Evolutionary conservation across 192 early-diverging fungal genomes (phyloP).

Genomic region (Podila verticillata): DNA sequence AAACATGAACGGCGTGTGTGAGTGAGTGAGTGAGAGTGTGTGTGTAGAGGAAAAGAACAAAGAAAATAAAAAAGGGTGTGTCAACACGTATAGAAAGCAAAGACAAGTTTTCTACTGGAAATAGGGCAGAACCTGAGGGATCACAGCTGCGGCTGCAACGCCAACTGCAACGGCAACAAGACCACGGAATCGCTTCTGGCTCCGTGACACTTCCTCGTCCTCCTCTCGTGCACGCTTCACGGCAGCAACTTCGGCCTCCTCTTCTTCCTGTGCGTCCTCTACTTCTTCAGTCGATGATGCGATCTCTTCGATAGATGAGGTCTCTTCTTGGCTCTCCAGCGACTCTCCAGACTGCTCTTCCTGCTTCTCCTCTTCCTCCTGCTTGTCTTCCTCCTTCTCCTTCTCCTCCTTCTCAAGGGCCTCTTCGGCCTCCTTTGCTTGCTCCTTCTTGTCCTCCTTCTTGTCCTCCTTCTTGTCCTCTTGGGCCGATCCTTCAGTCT

Average conservation of each 20-base stretch:
- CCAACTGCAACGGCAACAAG: constrained; percentile 28
- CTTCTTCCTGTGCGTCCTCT: background rate
- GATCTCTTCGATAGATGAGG: background rate
- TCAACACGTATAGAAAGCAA: background rate
- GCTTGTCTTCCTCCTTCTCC: background rate
- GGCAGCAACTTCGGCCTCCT: background rate
- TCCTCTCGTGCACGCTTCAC: constrained; percentile 2
- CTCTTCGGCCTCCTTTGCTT: background rate
- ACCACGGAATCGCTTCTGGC: constrained; percentile 24
- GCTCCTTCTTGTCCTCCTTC: constrained; percentile 3
- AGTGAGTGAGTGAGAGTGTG: no score
- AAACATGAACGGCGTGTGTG: background rate
- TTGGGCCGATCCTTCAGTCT: constrained; percentile 4
- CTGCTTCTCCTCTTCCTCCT: background rate
- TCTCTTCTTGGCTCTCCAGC: no score
- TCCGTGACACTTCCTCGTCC: constrained; percentile 7
- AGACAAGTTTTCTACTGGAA: constrained; percentile 15
- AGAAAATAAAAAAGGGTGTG: background rate
- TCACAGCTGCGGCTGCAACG: constrained; percentile 17
- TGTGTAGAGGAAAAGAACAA: background rate
- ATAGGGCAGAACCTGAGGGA: constrained; percentile 36
- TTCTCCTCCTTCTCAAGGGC: background rate
- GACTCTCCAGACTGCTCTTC: background rate
- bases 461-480: constrained; percentile 2
- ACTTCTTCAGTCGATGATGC: background rate